Percentiles rank a stretch among this genome's conserved stretches.
Evolutionary conservation across 2,329 filamentous ascomycete species (phyloP).

Genomic region (Eutypella sp.): DNA sequence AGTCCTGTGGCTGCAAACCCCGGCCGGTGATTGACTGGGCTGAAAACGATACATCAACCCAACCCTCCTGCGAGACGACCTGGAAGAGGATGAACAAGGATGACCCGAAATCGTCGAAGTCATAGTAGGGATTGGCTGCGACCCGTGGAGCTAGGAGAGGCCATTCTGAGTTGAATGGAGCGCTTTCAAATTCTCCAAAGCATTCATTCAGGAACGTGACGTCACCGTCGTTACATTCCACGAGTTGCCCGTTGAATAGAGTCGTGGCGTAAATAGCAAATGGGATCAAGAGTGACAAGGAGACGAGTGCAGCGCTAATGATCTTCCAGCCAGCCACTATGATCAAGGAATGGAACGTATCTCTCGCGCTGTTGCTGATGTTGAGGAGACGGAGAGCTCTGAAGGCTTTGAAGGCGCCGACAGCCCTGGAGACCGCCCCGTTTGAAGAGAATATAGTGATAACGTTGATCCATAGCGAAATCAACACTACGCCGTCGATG

Average conservation of each 20-base stretch:
- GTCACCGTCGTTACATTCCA: conserved; percentile 70
- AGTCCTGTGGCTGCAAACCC: conserved; percentile 66
- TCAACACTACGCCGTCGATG: conserved; percentile 84
- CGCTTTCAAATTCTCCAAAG: conserved; percentile 73
- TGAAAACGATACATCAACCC: conserved; percentile 87
- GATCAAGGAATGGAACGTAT: conserved; percentile 96
- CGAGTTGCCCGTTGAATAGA: conserved; percentile 79
- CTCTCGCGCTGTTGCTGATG: conserved; percentile 88
- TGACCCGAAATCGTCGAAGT: conserved; percentile 92
- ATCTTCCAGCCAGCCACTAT: conserved; percentile 94
- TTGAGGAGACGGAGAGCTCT: conserved; percentile 88
- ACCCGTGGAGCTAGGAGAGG: conserved; percentile 76
- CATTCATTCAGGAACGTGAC: conserved; percentile 62
- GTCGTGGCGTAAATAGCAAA: conserved; percentile 96
- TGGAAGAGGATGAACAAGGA: conserved; percentile 96
- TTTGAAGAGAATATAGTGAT: conserved; percentile 75
- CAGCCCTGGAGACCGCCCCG: conserved; percentile 79
- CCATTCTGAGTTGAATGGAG: conserved; percentile 72
- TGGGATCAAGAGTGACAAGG: conserved; percentile 86
- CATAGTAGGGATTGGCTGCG: conserved; percentile 76
- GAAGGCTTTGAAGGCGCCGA: conserved; percentile 95
- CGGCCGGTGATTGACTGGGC: conserved; percentile 76
- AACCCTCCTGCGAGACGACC: conserved; percentile 97
- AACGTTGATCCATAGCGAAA: conserved; percentile 95
- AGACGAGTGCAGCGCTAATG: conserved; percentile 85